Evolutionary conservation across 1,284 basidiomycete genomes (phyloP), one percentile per base, ranked within the genome.

Genomic region (Tilletia walkeri): DNA sequence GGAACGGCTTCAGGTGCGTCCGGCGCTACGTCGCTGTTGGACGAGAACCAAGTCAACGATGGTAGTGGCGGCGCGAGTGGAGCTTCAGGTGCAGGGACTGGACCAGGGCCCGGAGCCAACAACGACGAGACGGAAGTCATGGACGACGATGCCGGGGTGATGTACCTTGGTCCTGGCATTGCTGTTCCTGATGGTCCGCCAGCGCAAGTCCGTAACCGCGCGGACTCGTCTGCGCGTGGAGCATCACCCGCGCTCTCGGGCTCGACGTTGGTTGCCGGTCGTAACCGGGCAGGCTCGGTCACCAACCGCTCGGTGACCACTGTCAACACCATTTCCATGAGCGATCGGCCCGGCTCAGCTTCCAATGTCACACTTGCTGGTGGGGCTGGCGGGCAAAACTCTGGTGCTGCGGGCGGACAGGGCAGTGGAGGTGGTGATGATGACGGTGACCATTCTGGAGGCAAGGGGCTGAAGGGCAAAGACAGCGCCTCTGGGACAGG

Each of bases 111-210:
- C n/a, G 65, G 30, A n/a, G 63, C 1, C 4, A 16, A 10, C 18
- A 30, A 9, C 45, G 65, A 3, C 0, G 39, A 68, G 6, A 12
- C 14, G 76, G 61, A 50, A 69, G 66, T 12, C 63, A 65, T 14
- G 45, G 69, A 24, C 4, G 72, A 75, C 20, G 75, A 74, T 18
- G 68, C 69, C 47, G 77, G 76, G 24, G 76, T 78, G 67, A 78
- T 80, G 76, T 80, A 75, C 54, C 71, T 78, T 14, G 78, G 78
- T 10, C 79, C 79, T 20, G 79, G 76, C 48, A 74, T 80, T 16
- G 75, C 73, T 14, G 79, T 78, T 45, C 78, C 78, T 9, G 78
- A 79, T 41, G 78, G 78, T 0, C 77, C 77, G 3, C 66, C 76
- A 3, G 67, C 74, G 3, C 20, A 38, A 49, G 72, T 36, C 72